Evolutionary conservation across 2,329 filamentous ascomycete genomes (phyloP), one percentile per base, ranked within the genome.

Genomic region (Cytospora schulzeri): DNA sequence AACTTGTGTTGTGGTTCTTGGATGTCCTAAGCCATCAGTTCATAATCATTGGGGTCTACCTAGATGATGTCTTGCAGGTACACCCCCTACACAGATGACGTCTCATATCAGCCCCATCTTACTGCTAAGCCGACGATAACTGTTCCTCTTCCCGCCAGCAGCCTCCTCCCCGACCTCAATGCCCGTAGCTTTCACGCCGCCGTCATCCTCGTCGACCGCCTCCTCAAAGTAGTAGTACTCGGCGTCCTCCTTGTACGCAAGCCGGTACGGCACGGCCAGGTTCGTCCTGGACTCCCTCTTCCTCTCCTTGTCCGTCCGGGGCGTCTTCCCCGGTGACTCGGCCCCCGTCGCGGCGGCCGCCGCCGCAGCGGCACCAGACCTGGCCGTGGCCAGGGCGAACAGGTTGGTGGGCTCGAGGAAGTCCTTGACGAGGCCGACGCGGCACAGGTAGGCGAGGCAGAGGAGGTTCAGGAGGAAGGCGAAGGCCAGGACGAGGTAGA

Each of bases 401-500:
- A 93, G 77, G 71, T 93, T 93, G 61, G 89, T 86, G 0, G 91
- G 89, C 70, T 94, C 91, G 0, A 88, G 91, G 71, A 90, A 93
- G 76, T 94, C 91, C 0, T 89, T 93, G 9, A 94, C 85, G 26
- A 91, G 82, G 0, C 85, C 85, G 0, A 78, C 78, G 7, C 78
- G 72, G 68, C 83, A 79, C 55, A 84, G 71, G 75, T 92, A 92
- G 2, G 78, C 71, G 0, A 92, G 77, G 63, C 89, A 90, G 48
- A 88, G 77, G 29, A 88, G 65, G 72, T 91, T 93, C 70, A 90
- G 85, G 28, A 85, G 67, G 70, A 92, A 91, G 1, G 91, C 87
- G 17, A 87, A 75, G 1, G 83, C 71, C 0, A 94, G 83, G 0
- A 93, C 81, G 1, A 87, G 63, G 71, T 91, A 88, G 75, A 93